Percentiles rank a stretch among this genome's conserved stretches.
Evolutionary conservation across 805 yeast genomes (phyloP).

Genomic region (Saccharomycopsis sp.): DNA sequence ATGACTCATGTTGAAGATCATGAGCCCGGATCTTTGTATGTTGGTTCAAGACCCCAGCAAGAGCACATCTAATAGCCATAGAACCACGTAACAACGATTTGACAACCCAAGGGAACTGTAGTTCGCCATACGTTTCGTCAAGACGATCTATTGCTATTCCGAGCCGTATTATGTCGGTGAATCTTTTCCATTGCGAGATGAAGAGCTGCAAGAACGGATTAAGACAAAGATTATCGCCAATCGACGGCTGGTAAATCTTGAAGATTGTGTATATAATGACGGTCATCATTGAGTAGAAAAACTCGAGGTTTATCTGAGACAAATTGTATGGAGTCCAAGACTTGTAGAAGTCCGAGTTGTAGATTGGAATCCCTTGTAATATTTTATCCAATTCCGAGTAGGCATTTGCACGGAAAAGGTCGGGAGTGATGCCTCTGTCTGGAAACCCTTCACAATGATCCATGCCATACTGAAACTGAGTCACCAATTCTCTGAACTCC

Average conservation of each 20-base stretch:
- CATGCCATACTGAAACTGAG: not conserved
- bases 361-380: slow-evolving; percentile 5
- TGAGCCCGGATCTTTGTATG: slow-evolving; percentile 37
- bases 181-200: slow-evolving; percentile 59
- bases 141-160: slow-evolving; percentile 56
- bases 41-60: slow-evolving; percentile 55
- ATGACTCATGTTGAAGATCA: slow-evolving; percentile 54
- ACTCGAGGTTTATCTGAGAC: slow-evolving; percentile 32
- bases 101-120: slow-evolving; percentile 40
- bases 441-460: not conserved
- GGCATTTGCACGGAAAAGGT: not conserved
- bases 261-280: slow-evolving; percentile 39
- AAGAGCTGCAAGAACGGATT: slow-evolving; percentile 60
- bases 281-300: slow-evolving; percentile 40
- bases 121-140: slow-evolving; percentile 36
- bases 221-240: slow-evolving; percentile 35
- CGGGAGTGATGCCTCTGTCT: not conserved
- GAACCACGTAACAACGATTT: slow-evolving; percentile 53
- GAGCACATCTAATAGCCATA: slow-evolving; percentile 52
- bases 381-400: not conserved
- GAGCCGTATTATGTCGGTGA: slow-evolving; percentile 49
- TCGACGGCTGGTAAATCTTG: slow-evolving; percentile 31
- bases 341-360: slow-evolving; percentile 10
- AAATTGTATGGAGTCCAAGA: slow-evolving; percentile 16
- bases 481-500: not conserved